Percentiles rank a stretch among this genome's conserved stretches.
phyloP scores from a whole-genome alignment of 2,329 filamentous ascomycete genomes.

The Capronia americana region DNA sequence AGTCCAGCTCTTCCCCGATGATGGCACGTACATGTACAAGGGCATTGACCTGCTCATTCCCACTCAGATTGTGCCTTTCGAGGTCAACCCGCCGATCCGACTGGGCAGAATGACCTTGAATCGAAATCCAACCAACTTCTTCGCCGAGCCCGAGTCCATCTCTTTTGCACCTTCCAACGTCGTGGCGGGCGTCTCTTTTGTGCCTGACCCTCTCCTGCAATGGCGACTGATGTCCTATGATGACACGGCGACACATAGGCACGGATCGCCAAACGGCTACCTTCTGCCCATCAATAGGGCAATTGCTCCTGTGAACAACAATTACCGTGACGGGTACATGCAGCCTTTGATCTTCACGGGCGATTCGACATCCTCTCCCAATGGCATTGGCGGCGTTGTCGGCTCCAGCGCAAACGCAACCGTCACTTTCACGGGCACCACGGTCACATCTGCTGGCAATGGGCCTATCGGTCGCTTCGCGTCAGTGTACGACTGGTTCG shows the following conservation, averaged over 20 bases:
- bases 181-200: constrained; percentile 67
- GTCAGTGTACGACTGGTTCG: constrained; percentile 49
- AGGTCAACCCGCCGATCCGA: constrained; percentile 70
- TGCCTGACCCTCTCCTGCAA: constrained; percentile 68
- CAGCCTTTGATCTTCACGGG: constrained; percentile 76
- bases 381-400: constrained; percentile 62
- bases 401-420: constrained; percentile 34
- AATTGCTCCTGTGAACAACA: constrained; percentile 75
- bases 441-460: constrained; percentile 73
- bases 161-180: constrained; percentile 70
- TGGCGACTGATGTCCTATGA: constrained; percentile 66
- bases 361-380: constrained; percentile 80
- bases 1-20: constrained; percentile 67
- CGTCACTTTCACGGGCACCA: constrained; percentile 65
- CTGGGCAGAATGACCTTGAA: constrained; percentile 61
- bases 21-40: constrained; percentile 68
- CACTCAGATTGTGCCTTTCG: constrained; percentile 73
- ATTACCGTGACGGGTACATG: constrained; percentile 75
- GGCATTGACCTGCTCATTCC: constrained; percentile 76
- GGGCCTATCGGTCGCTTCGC: constrained; percentile 52
- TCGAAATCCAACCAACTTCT: constrained; percentile 65
- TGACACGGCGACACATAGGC: constrained; percentile 60
- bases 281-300: constrained; percentile 79
- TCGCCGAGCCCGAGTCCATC: constrained; percentile 70
- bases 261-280: constrained; percentile 76